Base-by-base conservation (phyloP, 2,329 filamentous ascomycete species). In the Lojkania enalia region DNA sequence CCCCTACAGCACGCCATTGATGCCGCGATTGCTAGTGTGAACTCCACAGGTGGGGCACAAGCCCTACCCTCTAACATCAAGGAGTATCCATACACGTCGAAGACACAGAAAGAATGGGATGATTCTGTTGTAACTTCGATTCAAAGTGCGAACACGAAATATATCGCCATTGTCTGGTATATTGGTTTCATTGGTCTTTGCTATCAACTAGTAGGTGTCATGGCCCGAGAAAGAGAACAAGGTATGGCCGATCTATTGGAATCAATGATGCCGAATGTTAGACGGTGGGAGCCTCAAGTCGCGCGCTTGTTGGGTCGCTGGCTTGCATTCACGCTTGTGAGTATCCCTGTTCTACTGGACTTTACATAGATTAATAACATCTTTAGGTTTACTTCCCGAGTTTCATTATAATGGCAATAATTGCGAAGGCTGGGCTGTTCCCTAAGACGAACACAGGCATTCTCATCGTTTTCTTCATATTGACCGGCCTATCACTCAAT, bases 1-100 rank as follows among this genome's bases (percentile, higher is more conserved):
- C 60, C 57, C 2, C 42, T 63, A 4, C 58, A 63, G 35, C 55
- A 41, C 13, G 58, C 57, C 18, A 20, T 63, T n/a, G 57, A 61
- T 16, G 16, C 13, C 6, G 60, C 57, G 15, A 55, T 63, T 31
- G 80, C 82, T 6, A 68, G 67, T 7, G 57, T 81, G 16, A 77
- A 53, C 3, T 40, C 12, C 5, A 25, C 48, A 6, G 38, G 32
- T 14, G 48, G 41, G 20, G 39, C 46, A 2, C 38, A 46, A 2
- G 35, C 39, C 3, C 23, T 52, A 3, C 52, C 51, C 21, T 18
- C 31, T 2, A 46, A 44, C 5, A 27, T 49, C 4, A 32, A 60
- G 5, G 38, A 49, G 5, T 51, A 60, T 12, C 27, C 52, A 4
- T 61, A 44, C 37, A 61, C 55, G 5, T 38, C 43, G 1, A 37